phyloP scores from a whole-genome alignment of 331 rosid species.

The Acacia pycnantha region DNA sequence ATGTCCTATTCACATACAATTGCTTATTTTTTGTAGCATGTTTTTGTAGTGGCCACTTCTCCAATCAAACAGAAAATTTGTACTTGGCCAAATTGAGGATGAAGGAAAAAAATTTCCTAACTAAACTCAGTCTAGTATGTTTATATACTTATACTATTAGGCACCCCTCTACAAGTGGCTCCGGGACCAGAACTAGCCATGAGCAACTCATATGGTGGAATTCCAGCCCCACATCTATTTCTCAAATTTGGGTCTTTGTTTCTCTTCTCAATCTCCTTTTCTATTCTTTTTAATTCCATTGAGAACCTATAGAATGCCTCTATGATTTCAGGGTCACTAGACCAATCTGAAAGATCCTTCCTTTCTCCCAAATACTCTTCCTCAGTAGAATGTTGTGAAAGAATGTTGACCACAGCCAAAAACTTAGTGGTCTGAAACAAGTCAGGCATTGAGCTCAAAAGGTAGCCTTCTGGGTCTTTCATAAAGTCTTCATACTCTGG shows the following conservation, averaged over 20 bases:
- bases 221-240: constrained; percentile 54
- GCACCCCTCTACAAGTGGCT: constrained; percentile 39
- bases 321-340: constrained; percentile 52
- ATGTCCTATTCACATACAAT: too few relatives aligned
- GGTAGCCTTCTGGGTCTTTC: constrained; percentile 66
- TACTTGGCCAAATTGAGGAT: background rate
- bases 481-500: constrained; percentile 50
- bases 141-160: background rate
- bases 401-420: constrained; percentile 65
- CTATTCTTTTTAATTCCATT: constrained; percentile 35
- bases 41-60: too few relatives aligned
- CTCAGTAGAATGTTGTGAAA: constrained; percentile 70
- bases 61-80: too few relatives aligned
- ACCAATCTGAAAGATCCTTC: constrained; percentile 68
- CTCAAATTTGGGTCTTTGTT: constrained; percentile 30
- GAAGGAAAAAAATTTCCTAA: background rate
- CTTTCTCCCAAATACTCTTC: constrained; percentile 86
- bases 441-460: constrained; percentile 58
- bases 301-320: constrained; percentile 45
- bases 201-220: constrained; percentile 50
- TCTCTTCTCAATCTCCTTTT: constrained; percentile 44
- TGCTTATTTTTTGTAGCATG: too few relatives aligned
- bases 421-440: constrained; percentile 66
- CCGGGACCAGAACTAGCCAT: constrained; percentile 44
- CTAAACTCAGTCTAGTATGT: background rate